A percentile compares a stretch with the other conserved stretches of the same genome.
These are phyloP conservation scores for Malus hybrid DNA, from an alignment of 331 rosid species.

Conservation along the genomic window DNA sequence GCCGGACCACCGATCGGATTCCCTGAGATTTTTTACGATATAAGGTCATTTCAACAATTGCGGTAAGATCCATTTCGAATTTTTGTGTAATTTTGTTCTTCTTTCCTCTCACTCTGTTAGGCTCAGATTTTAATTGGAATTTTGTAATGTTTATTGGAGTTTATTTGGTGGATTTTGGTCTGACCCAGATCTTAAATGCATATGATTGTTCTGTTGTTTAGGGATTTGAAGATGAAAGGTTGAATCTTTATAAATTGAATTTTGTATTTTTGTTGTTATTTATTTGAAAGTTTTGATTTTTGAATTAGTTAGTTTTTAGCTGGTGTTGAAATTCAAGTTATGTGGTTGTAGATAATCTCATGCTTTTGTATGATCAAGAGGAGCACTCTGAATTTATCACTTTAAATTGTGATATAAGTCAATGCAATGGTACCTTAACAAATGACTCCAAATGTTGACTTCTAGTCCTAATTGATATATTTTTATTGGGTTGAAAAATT, in stretches of 20 bases:
- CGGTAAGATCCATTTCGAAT: slow-evolving; percentile 28
- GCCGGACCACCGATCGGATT: slow-evolving; percentile 54
- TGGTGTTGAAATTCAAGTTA: neutral
- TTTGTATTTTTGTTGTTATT: neutral
- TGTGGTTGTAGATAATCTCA: neutral
- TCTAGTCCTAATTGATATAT: neutral
- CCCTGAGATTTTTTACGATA: neutral
- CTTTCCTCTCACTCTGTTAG: neutral
- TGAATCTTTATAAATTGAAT: neutral
- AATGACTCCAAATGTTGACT: neutral
- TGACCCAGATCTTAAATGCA: slow-evolving; percentile 6
- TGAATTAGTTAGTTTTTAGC: neutral
- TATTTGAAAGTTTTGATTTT: neutral
- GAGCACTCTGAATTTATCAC: neutral
- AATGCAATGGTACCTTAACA: neutral
- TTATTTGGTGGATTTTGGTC: neutral
- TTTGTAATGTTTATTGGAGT: neutral
- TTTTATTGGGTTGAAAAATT: neutral
- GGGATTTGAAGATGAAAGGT: neutral
- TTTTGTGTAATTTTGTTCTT: neutral
- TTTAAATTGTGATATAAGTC: neutral
- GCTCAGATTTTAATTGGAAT: neutral
- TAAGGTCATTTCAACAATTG: neutral
- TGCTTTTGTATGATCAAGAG: neutral
- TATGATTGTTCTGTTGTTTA: neutral